Base-by-base conservation (phyloP, 2,329 filamentous ascomycete species). In the Stemphylium beticola region DNA sequence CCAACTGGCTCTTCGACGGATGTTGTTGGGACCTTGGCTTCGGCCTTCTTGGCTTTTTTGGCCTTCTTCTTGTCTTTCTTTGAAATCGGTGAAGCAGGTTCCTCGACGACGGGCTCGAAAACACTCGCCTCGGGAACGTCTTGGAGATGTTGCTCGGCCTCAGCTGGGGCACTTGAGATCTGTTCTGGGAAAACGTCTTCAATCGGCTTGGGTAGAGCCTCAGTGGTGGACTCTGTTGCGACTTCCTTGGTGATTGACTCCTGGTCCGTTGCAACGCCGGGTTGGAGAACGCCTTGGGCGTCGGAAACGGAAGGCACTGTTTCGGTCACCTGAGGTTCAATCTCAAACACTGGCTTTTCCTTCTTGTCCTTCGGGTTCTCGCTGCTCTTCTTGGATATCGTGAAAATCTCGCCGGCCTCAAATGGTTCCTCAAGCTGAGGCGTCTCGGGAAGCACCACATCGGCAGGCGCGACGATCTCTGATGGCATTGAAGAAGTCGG, bases 311-410 rank as follows among this genome's bases (percentile, higher is more conserved):
- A 18, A 29, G 46, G 37, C n/a, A 26, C 17, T 31, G 37, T 44
- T 32, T 66, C 60, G 33, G 37, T 33, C 20, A 58, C 41, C 31
- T 53, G 62, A 24, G 62, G 63, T 26, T 63, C 57, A 46, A 61
- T 55, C 50, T 65, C 61, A 20, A 62, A 63, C 10, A 55, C 44
- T 6, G 57, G 62, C 15, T 61, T 55, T 8, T 49, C 51, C 51
- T 68, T 69, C 46, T 68, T 71, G 24, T 58, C 53, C 58, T 70
- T 71, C 54, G 68, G 68, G 50, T 70, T 70, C 39, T 69, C 68
- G 56, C 68, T 71, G 26, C 53, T 49, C 54, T 72, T 69, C 55
- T 71, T 72, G 1, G 65, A 61, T 6, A 41, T 42, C 4, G 24
- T 49, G 15, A 41, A 14, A 17, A 32, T n/a, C 11, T 47, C 46